These are phyloP conservation scores for Fusarium sp. DNA, from an alignment of 2,329 filamentous ascomycete species.

Conservation along the genomic window DNA sequence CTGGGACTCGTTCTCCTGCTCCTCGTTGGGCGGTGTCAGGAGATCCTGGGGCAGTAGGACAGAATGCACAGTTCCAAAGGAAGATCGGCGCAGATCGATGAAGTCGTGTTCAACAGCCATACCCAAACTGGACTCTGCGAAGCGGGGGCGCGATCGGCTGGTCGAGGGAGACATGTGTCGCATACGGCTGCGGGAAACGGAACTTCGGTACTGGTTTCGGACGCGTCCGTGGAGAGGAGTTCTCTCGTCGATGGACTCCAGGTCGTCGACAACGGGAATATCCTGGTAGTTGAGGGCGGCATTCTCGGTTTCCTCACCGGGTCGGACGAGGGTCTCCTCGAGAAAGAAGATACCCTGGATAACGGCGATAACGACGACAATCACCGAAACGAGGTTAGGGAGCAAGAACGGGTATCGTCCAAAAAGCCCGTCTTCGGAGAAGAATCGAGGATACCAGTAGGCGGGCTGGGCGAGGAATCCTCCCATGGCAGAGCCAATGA, in stretches of 20 bases:
- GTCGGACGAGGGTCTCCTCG: constrained; percentile 54
- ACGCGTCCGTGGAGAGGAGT: constrained; percentile 30
- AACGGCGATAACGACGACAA: constrained; percentile 73
- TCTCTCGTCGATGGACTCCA: constrained; percentile 36
- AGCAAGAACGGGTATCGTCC: constrained; percentile 73
- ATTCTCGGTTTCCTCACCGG: not conserved
- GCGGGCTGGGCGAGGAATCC: constrained; percentile 75
- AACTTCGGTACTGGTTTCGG: constrained; percentile 29
- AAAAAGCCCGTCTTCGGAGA: constrained; percentile 55
- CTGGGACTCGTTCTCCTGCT: constrained; percentile 24
- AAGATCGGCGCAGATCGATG: constrained; percentile 48
- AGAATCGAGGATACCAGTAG: constrained; percentile 77
- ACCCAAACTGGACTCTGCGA: constrained; percentile 40
- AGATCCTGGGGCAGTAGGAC: constrained; percentile 49
- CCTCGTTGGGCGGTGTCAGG: constrained; percentile 29
- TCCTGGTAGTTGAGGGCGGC: constrained; percentile 36
- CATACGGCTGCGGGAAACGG: constrained; percentile 21
- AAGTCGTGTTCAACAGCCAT: constrained; percentile 41
- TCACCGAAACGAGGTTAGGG: constrained; percentile 66
- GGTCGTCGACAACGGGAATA: constrained; percentile 36
- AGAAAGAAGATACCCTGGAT: constrained; percentile 73
- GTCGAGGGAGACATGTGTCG: constrained; percentile 32
- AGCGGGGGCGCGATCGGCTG: constrained; percentile 36
- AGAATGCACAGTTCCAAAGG: constrained; percentile 58
- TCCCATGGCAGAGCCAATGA: constrained; percentile 87